phyloP scores from a whole-genome alignment of 2,329 filamentous ascomycete genomes.

The Phialocephala sp. region DNA sequence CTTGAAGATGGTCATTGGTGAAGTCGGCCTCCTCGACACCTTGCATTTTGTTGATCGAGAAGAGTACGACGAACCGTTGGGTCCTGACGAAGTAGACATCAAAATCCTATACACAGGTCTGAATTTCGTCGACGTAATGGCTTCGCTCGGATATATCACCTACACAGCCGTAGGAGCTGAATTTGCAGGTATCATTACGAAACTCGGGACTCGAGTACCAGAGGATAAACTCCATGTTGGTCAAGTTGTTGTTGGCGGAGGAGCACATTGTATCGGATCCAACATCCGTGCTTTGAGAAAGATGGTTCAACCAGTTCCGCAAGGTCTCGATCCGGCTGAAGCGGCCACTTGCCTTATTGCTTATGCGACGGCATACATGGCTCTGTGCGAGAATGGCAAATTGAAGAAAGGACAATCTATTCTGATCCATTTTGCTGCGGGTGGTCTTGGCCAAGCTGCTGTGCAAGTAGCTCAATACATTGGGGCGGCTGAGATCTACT shows the following conservation, averaged over 20 bases:
- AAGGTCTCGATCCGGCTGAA: constrained; percentile 24
- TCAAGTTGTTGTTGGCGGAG: constrained; percentile 27
- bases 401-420: constrained; percentile 18
- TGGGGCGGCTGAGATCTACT: constrained; percentile 10
- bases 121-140: constrained; percentile 3
- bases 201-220: constrained; percentile 35
- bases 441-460: constrained; percentile 16
- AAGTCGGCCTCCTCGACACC: constrained; percentile 18
- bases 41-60: constrained; percentile 32
- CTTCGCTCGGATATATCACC: constrained; percentile 10
- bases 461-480: constrained; percentile 16
- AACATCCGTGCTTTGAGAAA: constrained; percentile 10
- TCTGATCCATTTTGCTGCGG: constrained; percentile 15
- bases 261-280: constrained; percentile 13
- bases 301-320: constrained; percentile 24
- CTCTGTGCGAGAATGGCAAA: constrained; percentile 2
- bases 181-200: constrained; percentile 14
- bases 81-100: constrained; percentile 9
- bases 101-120: constrained; percentile 8
- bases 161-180: constrained; percentile 6
- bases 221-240: constrained; percentile 40
- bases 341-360: constrained; percentile 31
- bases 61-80: background rate
- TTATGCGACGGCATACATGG: constrained; percentile 10
- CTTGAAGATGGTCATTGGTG: constrained; percentile 21